Evolutionary conservation across 1,284 basidiomycete genomes (phyloP), one percentile per base, ranked within the genome.

Genomic region (Ustilago trichophora): DNA sequence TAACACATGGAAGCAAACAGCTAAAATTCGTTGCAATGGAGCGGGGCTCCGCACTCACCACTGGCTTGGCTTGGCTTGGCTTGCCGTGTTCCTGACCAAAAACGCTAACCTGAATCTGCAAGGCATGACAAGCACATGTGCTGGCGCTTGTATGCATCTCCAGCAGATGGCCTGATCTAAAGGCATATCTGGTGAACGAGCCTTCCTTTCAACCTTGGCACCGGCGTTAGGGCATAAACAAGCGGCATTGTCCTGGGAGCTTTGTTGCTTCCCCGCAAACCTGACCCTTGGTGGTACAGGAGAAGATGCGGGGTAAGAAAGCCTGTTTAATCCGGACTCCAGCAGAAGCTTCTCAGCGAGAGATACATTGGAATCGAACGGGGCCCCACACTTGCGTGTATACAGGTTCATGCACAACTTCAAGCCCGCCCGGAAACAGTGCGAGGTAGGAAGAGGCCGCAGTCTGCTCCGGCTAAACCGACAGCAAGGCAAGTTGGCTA

Each of bases 271-370:
- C n/a, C n/a, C n/a, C n/a, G n/a, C n/a, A n/a, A n/a, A n/a, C n/a
- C n/a, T n/a, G 13, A 29, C n/a, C 8, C 27, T 29, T 29, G 27
- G 13, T 29, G 13, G 33, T 18, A n/a, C 33, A 29, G 12, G 11
- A 15, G 18, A 42, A 16, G 19, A 11, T 31, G 31, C 21, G n/a
- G 31, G 29, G 42, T 24, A 33, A 24, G 22, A 29, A 48, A 38
- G 9, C 36, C 46, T 40, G 46, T 48, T 40, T 48, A 40, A 38
- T 48, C 46, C 46, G 46, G 6, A 15, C 35, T 26, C 29, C 46
- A 36, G 29, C 29, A 7, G 19, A 34, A 24, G 21, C 15, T 24
- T 22, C 22, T 16, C 8, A 34, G 27, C 18, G 18, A 26, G 26
- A 32, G 8, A n/a, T 15, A 8, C 37, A 27, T 27, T 16, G 45